Conservation (phyloP, 805 yeast genomes). For the Saccharomyces kudriavzevii region DNA sequence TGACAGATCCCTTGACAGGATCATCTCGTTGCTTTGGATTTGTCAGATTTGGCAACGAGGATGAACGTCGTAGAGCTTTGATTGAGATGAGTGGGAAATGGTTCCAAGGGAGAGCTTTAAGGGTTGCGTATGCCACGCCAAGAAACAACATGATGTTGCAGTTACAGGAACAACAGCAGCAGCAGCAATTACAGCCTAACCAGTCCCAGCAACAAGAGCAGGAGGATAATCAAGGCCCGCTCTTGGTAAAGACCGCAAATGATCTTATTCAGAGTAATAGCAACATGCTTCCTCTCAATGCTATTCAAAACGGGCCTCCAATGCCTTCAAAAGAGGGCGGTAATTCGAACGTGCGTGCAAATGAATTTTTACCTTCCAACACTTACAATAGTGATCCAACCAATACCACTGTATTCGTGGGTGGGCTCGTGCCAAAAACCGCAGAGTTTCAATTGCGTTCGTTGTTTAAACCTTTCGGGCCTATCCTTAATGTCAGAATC, state of each 20-base stretch:
- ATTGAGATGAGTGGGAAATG: constrained; percentile 71
- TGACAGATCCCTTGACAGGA: constrained; percentile 79
- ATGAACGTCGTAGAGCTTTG: constrained; percentile 59
- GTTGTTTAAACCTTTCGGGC: constrained; percentile 68
- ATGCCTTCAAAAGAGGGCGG: not conserved
- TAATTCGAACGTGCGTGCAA: constrained; percentile 1
- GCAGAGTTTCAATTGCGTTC: constrained; percentile 52
- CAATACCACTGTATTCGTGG: constrained; percentile 72
- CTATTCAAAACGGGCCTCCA: not conserved
- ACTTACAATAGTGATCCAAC: constrained; percentile 40
- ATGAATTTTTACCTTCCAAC: constrained; percentile 10
- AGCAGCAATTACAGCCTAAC: constrained; percentile 6
- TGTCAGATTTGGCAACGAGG: constrained; percentile 64
- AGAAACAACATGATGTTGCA: constrained; percentile 36
- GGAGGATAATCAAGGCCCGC: constrained; percentile 4
- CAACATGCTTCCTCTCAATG: not conserved
- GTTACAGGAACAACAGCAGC: constrained; percentile 7
- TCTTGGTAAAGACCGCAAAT: constrained; percentile 12
- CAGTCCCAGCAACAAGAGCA: constrained; percentile 3
- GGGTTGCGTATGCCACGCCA: constrained; percentile 77
- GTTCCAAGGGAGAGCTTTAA: constrained; percentile 68
- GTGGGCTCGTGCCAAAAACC: constrained; percentile 58
- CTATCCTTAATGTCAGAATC: constrained; percentile 57
- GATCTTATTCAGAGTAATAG: constrained; percentile 3
- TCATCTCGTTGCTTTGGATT: constrained; percentile 75